Evolutionary conservation across 2,329 filamentous ascomycete genomes (phyloP).

Genomic region (Diplocarpon rosae): DNA sequence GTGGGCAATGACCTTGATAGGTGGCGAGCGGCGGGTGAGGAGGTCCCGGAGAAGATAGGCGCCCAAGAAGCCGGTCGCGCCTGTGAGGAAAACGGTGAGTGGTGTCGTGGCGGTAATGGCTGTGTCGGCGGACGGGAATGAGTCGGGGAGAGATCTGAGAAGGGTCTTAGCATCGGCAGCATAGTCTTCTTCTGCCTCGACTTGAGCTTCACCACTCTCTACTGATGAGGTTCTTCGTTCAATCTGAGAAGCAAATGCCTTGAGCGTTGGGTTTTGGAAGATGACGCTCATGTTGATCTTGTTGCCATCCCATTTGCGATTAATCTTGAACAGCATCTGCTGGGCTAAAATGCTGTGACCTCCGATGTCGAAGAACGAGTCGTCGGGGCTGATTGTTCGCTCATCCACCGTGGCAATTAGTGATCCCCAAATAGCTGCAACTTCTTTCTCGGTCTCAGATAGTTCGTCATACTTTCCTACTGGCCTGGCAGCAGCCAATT

Average conservation of each 20-base stretch:
- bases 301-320: constrained; percentile 47
- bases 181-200: constrained; percentile 37
- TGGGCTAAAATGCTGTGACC: constrained; percentile 75
- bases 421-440: constrained; percentile 66
- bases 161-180: constrained; percentile 32
- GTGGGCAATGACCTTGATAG: constrained; percentile 58
- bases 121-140: constrained; percentile 28
- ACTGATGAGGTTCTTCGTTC: constrained; percentile 31
- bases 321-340: constrained; percentile 64
- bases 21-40: constrained; percentile 45
- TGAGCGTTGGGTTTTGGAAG: constrained; percentile 54
- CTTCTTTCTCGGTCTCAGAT: constrained; percentile 48
- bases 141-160: constrained; percentile 29
- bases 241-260: constrained; percentile 39
- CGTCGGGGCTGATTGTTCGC: constrained; percentile 52
- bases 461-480: constrained; percentile 31
- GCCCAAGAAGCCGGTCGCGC: constrained; percentile 83
- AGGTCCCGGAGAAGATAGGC: constrained; percentile 69
- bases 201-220: constrained; percentile 25
- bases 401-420: constrained; percentile 56
- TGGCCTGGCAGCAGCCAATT: constrained; percentile 46
- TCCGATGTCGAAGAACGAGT: constrained; percentile 67
- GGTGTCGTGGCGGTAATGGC: constrained; percentile 25
- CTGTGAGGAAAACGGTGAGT: constrained; percentile 67
- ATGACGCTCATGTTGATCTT: constrained; percentile 62